Base-by-base conservation (phyloP, 306 rosid genomes). In the Prunus mume region DNA sequence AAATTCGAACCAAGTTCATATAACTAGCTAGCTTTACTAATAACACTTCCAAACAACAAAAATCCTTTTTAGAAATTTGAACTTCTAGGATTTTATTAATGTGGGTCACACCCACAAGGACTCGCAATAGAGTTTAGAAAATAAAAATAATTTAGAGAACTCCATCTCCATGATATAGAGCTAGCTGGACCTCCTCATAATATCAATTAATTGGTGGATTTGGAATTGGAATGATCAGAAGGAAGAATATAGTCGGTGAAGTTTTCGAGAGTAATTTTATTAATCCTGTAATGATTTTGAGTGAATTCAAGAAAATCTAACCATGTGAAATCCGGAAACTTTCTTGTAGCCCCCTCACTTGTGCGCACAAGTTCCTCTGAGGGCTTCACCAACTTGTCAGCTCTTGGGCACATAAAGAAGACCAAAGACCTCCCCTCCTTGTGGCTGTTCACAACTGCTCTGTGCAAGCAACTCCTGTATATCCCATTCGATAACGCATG, bases 291-390 rank as follows among this genome's bases (percentile, higher is more conserved):
- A 67, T 88, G 57, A 3, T 83, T 84, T 50, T 91, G 96, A 1
- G 93, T 93, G 86, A 91, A 93, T 0, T 68, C 46, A 52, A 88
- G 81, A 15, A 93, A 58, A 56, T 91, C 69, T 2, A 88, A 85
- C 98, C 96, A 93, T 24, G 91, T 82, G 83, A 93, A 93, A 80
- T 93, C 89, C 0, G 89, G 92, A 80, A 83, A 90, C 13, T 71
- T 72, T 65, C 86, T 86, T 34, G 74, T 71, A 82, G 83, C 93
- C 30, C 82, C 89, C 12, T 38, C 17, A 3, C 15, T 74, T 49
- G 19, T 73, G 61, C 12, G 11, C 17, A 90, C 79, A 9, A 91
- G 82, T 56, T 82, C 89, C 20, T 83, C 57, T 0, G 93, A 91
- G 22, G 97, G 83, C 67, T 87, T 82, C 81, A 93, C 83, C 70